These are phyloP conservation scores for Phytophthora litchii DNA, from an alignment of 352 stramenopile genomes.

Conservation along the genomic window DNA sequence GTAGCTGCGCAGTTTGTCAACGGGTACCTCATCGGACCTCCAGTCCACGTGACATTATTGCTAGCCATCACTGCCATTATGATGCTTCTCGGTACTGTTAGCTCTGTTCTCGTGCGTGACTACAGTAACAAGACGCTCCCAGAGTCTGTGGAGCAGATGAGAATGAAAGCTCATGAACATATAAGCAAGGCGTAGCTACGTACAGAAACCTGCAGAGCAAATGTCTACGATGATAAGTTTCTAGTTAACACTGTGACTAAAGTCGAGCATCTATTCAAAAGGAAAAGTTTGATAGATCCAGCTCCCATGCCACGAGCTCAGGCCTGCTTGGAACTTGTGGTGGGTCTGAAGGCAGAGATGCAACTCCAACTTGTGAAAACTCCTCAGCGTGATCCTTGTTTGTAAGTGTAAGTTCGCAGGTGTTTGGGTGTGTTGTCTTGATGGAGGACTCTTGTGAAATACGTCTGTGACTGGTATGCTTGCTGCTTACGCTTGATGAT, in stretches of 20 bases:
- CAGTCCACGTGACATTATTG: slow-evolving; percentile 76
- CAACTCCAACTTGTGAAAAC: background rate
- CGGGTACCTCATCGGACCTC: slow-evolving; percentile 78
- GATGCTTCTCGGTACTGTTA: slow-evolving; percentile 78
- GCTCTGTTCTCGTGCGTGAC: slow-evolving; percentile 59
- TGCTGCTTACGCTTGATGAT: background rate
- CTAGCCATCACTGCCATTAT: slow-evolving; percentile 79
- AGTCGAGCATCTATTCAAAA: slow-evolving; percentile 3
- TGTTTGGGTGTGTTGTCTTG: background rate
- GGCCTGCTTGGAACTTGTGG: slow-evolving; percentile 18
- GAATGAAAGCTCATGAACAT: slow-evolving; percentile 15
- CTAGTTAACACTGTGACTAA: background rate
- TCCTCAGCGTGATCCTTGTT: background rate
- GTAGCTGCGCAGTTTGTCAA: slow-evolving; percentile 93
- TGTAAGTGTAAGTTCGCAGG: background rate
- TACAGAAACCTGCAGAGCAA: background rate
- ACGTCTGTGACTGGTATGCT: background rate
- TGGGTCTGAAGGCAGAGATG: background rate
- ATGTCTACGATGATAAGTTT: background rate
- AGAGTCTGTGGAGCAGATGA: slow-evolving; percentile 67
- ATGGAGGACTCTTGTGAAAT: background rate
- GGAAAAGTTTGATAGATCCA: slow-evolving; percentile 72
- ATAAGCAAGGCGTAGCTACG: slow-evolving; percentile 10
- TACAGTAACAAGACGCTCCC: slow-evolving; percentile 62
- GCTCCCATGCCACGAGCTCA: slow-evolving; percentile 47